Conservation (phyloP, 805 yeast species). For the Candida yuanshanica region DNA sequence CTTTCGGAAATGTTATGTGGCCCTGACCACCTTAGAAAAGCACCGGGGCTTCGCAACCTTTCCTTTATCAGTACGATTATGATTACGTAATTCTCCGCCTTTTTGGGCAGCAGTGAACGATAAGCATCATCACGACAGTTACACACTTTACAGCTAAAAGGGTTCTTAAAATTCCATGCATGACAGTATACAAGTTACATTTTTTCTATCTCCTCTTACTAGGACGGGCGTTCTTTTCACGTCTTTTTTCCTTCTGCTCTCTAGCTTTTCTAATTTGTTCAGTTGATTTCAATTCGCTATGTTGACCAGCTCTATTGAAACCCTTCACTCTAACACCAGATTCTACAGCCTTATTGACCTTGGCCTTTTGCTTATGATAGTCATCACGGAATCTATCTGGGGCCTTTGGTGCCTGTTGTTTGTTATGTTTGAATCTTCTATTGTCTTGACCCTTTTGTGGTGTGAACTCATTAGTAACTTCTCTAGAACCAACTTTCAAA, state of each 20-base stretch:
- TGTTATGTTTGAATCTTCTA: slow-evolving; percentile 66
- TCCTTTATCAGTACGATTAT: no score
- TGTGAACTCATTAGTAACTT: slow-evolving; percentile 29
- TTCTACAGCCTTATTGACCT: slow-evolving; percentile 74
- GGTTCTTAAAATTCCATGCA: no score
- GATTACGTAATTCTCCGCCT: no score
- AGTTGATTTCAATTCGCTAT: slow-evolving; percentile 55
- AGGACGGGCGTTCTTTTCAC: slow-evolving; percentile 85
- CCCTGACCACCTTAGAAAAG: no score
- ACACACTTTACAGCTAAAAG: no score
- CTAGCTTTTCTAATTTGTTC: slow-evolving; percentile 79
- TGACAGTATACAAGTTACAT: no score
- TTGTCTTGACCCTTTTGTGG: slow-evolving; percentile 27
- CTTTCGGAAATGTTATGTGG: no score
- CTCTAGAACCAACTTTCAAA: slow-evolving; percentile 50
- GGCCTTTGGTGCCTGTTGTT: slow-evolving; percentile 71
- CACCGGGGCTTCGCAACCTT: no score
- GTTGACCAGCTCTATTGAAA: slow-evolving; percentile 27
- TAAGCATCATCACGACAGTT: neutral
- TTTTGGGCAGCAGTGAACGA: neutral
- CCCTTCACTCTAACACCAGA: slow-evolving; percentile 73
- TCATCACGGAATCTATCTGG: slow-evolving; percentile 93
- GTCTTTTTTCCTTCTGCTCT: slow-evolving; percentile 59
- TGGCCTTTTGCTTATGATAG: slow-evolving; percentile 72
- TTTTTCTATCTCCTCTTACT: slow-evolving; percentile 30